phyloP scores from a whole-genome alignment of 2,329 filamentous ascomycete species.

The Alternaria angustiovoidea region DNA sequence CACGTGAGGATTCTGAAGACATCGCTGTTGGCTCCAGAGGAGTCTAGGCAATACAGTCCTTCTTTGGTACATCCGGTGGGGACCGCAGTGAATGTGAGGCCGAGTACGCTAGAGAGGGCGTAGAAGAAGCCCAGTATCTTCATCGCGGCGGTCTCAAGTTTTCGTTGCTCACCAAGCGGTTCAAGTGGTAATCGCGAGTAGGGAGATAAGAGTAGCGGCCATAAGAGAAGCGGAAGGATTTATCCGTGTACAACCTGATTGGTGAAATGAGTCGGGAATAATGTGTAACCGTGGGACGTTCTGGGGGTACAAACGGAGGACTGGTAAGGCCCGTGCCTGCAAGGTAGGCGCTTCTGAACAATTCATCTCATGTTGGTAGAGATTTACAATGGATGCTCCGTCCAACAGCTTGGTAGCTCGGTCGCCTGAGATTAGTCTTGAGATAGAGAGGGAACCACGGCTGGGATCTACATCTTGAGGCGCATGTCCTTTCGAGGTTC shows the following conservation, averaged over 20 bases:
- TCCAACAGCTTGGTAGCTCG: too few relatives aligned
- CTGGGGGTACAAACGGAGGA: neutral
- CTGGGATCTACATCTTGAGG: too few relatives aligned
- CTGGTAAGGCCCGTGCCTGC: neutral
- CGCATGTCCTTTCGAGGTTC: neutral
- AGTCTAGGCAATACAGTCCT: neutral
- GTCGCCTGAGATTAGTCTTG: neutral
- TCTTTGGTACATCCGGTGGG: neutral
- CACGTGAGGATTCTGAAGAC: neutral
- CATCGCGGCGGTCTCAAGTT: neutral
- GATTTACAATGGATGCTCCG: neutral
- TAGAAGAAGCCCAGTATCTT: neutral
- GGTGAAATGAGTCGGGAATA: neutral
- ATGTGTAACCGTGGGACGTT: neutral
- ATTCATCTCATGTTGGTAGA: neutral
- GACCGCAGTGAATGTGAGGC: neutral
- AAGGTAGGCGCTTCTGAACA: neutral
- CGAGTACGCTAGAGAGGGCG: neutral
- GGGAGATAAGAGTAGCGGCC: neutral
- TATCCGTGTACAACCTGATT: neutral
- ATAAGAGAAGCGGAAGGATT: neutral
- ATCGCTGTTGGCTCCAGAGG: neutral
- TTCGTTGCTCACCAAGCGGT: neutral
- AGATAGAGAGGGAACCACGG: too few relatives aligned
- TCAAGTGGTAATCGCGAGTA: neutral